Evolutionary conservation across 208 protist species (phyloP), one percentile per base, ranked within the genome.

Genomic region (Acanthamoeba royreba): DNA sequence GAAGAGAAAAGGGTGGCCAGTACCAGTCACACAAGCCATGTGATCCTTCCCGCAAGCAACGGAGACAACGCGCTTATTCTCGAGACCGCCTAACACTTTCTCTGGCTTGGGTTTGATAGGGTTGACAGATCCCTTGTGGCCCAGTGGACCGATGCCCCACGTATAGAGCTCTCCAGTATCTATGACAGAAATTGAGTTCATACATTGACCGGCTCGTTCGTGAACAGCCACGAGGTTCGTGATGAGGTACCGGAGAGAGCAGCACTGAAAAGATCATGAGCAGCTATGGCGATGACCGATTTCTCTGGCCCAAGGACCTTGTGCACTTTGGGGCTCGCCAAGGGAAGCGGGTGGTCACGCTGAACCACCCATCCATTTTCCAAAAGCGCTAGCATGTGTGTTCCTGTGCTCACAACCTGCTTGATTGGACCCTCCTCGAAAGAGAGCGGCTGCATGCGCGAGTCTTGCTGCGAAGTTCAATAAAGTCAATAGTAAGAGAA

Each of bases 11-110:
- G 38, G 11, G 33, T 3, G 9, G 47, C 4, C 0, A 25, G 45
- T 38, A 86, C 77, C 85, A 4, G 85, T 91, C 8, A 91, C 85
- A 35, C 85, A 91, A n/a, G 85, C 85, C 85, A 91, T 91, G 85
- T 91, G 85, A 7, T 91, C 55, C 8, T 31, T 11, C 19, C 52
- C 85, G 55, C 85, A 91, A 52, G 85, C 31, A 5, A 91, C 35
- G 52, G 38, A 45, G 22, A 91, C 17, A 28, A 91, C 85, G 19
- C 31, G 15, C 42, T 91, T 91, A 52, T 49, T 35, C 31, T 91
- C 40, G 22, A 91, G 53, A 9, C 31, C 55, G 45, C 85, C 85
- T 22, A 45, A n/a, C 33, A 91, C 85, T 52, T 72, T 72, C 33
- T 91, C 47, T 0, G 85, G 85, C 53, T 91, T 19, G 19, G 85